A percentile compares a stretch with the other conserved stretches of the same genome.
Conservation (phyloP, 768 basidiomycete species). For the Suillus plorans region DNA sequence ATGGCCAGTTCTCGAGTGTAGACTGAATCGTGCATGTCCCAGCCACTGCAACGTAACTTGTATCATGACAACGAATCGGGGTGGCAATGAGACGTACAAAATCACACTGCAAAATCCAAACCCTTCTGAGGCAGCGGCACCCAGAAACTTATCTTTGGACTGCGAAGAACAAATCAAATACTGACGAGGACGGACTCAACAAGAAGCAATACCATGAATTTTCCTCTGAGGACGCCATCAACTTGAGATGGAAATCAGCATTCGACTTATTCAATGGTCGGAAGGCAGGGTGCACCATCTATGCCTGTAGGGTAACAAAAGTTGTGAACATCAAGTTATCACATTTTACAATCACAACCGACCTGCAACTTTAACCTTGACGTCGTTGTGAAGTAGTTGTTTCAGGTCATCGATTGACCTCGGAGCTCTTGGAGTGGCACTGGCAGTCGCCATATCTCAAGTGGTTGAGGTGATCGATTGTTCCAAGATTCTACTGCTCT, state of each 20-base stretch:
- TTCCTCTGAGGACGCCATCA: constrained; percentile 93
- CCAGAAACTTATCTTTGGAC: constrained; percentile 91
- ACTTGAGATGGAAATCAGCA: constrained; percentile 44
- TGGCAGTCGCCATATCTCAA: not conserved
- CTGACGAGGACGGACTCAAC: not conserved
- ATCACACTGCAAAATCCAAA: constrained; percentile 95
- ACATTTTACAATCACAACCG: constrained; percentile 21
- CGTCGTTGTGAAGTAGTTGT: constrained; percentile 54
- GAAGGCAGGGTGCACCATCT: constrained; percentile 53
- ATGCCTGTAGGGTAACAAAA: constrained; percentile 40
- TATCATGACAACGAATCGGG: not conserved
- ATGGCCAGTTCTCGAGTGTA: constrained; percentile 87
- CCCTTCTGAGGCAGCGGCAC: constrained; percentile 73
- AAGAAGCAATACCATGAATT: constrained; percentile 68
- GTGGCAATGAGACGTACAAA: constrained; percentile 55
- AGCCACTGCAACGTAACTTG: constrained; percentile 51
- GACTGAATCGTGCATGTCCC: constrained; percentile 89
- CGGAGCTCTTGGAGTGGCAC: constrained; percentile 42
- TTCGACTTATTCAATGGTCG: constrained; percentile 5
- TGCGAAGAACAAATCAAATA: constrained; percentile 32
- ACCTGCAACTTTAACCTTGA: constrained; percentile 95
- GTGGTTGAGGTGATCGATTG: not conserved
- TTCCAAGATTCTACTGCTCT: not conserved
- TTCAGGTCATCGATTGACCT: constrained; percentile 58
- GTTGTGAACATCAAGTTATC: constrained; percentile 4